Percentiles rank a stretch among this genome's conserved stretches.
Evolutionary conservation across 192 early-diverging fungal species (phyloP).

Genomic region (Mortierella claussenii): DNA sequence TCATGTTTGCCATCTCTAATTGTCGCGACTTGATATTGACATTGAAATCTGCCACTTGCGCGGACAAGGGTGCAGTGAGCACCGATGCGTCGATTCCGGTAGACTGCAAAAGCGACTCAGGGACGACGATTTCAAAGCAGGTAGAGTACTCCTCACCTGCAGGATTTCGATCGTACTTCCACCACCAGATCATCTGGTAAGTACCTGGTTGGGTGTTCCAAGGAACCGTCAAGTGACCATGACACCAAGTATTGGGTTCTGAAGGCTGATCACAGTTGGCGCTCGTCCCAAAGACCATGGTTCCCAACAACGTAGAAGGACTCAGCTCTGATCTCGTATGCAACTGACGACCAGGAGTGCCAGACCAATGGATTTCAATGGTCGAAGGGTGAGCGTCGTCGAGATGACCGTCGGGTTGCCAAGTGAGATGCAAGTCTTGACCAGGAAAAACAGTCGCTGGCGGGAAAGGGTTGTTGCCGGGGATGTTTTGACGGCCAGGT

Average conservation of each 20-base stretch:
- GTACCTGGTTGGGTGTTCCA: constrained; percentile 22
- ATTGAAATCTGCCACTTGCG: too few species aligned
- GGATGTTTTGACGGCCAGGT: constrained; percentile 30
- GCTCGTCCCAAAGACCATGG: constrained; percentile 32
- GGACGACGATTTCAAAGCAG: constrained; percentile 44
- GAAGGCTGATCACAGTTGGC: constrained; percentile 32
- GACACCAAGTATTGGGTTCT: constrained; percentile 49
- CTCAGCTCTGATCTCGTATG: constrained; percentile 13
- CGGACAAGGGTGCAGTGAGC: neutral
- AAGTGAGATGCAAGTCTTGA: constrained; percentile 23
- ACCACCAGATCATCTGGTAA: constrained; percentile 45
- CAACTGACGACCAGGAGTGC: constrained; percentile 17
- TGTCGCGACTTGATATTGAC: too few species aligned
- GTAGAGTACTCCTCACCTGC: constrained; percentile 52
- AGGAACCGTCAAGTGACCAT: constrained; percentile 27
- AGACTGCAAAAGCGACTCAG: neutral
- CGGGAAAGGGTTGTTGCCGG: constrained; percentile 42
- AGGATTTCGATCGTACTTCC: constrained; percentile 51
- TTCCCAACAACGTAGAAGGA: constrained; percentile 13
- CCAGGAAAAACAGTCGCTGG: constrained; percentile 16
- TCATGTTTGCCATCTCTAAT: too few species aligned
- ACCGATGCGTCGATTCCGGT: neutral
- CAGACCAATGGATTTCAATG: constrained; percentile 39
- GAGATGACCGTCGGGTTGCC: constrained; percentile 48
- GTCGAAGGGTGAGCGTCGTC: constrained; percentile 23